Percentiles rank a stretch among this genome's conserved stretches.
Conservation (phyloP, 1,284 basidiomycete genomes). For the Volvariella surrecta region DNA sequence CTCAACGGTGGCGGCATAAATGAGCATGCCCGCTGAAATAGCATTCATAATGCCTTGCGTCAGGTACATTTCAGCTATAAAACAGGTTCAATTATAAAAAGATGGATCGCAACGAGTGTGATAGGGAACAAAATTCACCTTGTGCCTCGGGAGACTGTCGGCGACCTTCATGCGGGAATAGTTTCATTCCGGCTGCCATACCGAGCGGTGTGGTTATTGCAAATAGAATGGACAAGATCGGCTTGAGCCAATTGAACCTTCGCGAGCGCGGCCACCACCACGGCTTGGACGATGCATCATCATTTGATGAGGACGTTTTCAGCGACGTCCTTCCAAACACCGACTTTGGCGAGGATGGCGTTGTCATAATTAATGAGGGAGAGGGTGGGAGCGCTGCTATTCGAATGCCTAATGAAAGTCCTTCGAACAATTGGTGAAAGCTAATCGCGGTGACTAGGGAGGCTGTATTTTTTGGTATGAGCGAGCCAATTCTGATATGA, state of each 20-base stretch:
- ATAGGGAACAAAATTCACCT: background rate
- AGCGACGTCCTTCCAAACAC: no score
- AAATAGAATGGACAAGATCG: conserved; percentile 52
- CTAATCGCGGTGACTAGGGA: conserved; percentile 65
- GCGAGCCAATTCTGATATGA: conserved; percentile 3
- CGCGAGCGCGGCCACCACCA: no score
- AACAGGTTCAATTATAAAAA: no score
- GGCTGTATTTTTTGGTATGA: conserved; percentile 27
- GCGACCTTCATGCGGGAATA: conserved; percentile 22
- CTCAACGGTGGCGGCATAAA: conserved; percentile 64
- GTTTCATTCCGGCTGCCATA: conserved; percentile 46
- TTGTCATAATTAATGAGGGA: conserved; percentile 1
- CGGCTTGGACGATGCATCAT: no score
- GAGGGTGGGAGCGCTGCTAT: conserved; percentile 56
- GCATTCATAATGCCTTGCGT: conserved; percentile 59
- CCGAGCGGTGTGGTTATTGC: conserved; percentile 64
- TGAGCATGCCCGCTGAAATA: conserved; percentile 62
- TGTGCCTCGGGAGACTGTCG: background rate
- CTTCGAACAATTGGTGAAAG: conserved; percentile 78
- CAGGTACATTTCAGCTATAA: conserved; percentile 37
- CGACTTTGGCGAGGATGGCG: background rate
- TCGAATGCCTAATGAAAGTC: conserved; percentile 68
- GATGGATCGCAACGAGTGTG: background rate
- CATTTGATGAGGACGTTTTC: no score
- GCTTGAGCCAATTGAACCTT: conserved; percentile 35